Percentiles rank a stretch among this genome's conserved stretches.
phyloP scores from a whole-genome alignment of 306 rosid genomes.

The Aeschynomene evenia region DNA sequence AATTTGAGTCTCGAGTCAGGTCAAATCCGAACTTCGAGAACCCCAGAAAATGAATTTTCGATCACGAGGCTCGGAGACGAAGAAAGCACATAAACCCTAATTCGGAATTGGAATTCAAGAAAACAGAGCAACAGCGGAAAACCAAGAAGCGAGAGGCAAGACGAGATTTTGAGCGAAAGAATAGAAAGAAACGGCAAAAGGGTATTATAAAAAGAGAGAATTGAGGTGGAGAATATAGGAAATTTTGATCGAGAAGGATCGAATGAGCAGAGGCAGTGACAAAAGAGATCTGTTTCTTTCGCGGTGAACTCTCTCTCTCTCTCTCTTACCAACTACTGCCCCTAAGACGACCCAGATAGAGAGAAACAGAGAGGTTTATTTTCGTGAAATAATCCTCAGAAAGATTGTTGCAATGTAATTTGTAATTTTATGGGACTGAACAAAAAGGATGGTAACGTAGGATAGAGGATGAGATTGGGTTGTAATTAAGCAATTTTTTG shows the following conservation, averaged over 20 bases:
- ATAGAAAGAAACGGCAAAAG: not conserved
- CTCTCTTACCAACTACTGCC: conserved; percentile 43
- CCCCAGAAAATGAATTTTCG: conserved; percentile 31
- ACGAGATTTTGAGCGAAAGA: not conserved
- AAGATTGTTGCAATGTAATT: conserved; percentile 37
- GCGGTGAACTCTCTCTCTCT: conserved; percentile 3
- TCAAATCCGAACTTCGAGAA: conserved; percentile 26
- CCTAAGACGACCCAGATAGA: conserved; percentile 42
- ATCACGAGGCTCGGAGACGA: not conserved
- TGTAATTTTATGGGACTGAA: conserved; percentile 21
- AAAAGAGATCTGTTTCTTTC: conserved; percentile 68
- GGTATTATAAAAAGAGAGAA: conserved; percentile 28
- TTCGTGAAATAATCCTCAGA: not conserved
- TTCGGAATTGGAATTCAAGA: conserved; percentile 29
- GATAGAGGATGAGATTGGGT: not conserved
- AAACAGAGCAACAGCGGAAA: conserved; percentile 70
- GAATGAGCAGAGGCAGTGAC: conserved; percentile 38
- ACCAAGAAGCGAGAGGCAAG: conserved; percentile 5
- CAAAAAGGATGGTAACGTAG: not conserved
- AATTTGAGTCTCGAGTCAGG: conserved; percentile 25
- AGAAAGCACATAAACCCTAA: conserved; percentile 67
- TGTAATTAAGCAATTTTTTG: conserved; percentile 2
- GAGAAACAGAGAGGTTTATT: conserved; percentile 24
- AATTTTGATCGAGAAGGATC: conserved; percentile 40
- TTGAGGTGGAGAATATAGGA: conserved; percentile 37